Base-by-base conservation (phyloP, 2,329 filamentous ascomycete genomes). In the Xylaria sp. region DNA sequence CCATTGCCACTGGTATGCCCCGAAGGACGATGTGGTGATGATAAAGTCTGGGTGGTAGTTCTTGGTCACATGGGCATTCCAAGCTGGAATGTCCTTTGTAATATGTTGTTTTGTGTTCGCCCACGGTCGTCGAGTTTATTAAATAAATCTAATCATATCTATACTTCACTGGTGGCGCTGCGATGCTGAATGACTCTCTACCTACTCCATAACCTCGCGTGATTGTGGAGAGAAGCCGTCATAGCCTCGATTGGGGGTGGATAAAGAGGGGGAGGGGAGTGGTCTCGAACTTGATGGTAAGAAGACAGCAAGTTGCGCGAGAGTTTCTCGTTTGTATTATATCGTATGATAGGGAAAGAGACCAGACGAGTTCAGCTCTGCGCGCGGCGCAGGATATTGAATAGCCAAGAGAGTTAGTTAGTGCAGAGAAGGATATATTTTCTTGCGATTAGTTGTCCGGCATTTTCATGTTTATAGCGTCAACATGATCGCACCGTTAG, bases 1-100 rank as follows among this genome's bases (percentile, higher is more conserved):
- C 83, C 83, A 85, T 73, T 81, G 80, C 76, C 84, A 82, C 32
- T 74, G 9, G 28, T 28, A 23, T 3, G 41, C 2, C 37, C 23
- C 6, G 18, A 13, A 15, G 3, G 4, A 34, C 2, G 34, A 28
- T 6, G 10, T 46, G n/a, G 18, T 12, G 23, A 39, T 52, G 32
- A 20, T 5, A 4, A 18, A 55, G 25, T 50, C 28, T 7, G 23
- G n/a, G 23, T 55, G 9, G 59, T 18, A 9, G 34, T 20, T n/a
- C 37, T 34, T 20, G 8, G 32, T 50, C 23, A 48, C 13, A 46
- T 34, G 12, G 25, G 50, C 13, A 54, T 54, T 25, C 34, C 23
- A 37, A 32, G 9, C n/a, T 39, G 56, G 52, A 41, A 58, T 50
- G 41, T 41, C 10, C 2, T 39, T 37, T 6, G 28, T 50, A 28